Percentiles rank a stretch among this genome's conserved stretches.
Conservation (phyloP, 129 eudicot species). For the Gnaphalium uliginosum region DNA sequence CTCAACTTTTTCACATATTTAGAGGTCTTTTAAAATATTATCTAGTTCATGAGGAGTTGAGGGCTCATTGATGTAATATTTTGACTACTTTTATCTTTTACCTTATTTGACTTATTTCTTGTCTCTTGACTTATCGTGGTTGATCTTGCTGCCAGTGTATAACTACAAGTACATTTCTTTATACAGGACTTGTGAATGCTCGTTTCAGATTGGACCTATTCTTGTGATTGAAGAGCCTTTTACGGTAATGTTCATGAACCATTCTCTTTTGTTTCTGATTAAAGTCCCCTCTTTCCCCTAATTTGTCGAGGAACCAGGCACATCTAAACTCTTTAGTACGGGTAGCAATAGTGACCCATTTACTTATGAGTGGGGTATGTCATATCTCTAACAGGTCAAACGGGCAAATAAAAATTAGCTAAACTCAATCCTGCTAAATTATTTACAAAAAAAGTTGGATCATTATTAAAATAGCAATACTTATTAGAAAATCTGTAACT, state of each 20-base stretch:
- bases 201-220: slow-evolving; percentile 90
- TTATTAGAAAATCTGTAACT: too few species aligned
- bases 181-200: slow-evolving; percentile 82
- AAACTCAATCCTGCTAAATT: too few species aligned
- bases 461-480: too few species aligned
- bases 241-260: slow-evolving; percentile 51
- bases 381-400: neutral
- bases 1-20: neutral
- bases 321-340: neutral
- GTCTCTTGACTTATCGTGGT: neutral
- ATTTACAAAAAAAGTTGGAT: too few species aligned
- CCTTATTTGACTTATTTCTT: too few species aligned
- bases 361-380: too few species aligned
- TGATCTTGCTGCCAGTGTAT: slow-evolving; percentile 38
- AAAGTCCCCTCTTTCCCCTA: neutral
- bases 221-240: slow-evolving; percentile 89
- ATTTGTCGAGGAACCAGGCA: neutral
- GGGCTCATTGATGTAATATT: too few species aligned
- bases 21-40: neutral
- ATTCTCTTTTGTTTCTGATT: neutral
- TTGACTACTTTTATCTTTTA: too few species aligned
- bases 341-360: too few species aligned
- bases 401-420: neutral
- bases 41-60: too few species aligned
- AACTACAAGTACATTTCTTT: neutral